Evolutionary conservation across 192 early-diverging fungal genomes (phyloP), one percentile per base, ranked within the genome.

Genomic region (Linnemannia zychae): DNA sequence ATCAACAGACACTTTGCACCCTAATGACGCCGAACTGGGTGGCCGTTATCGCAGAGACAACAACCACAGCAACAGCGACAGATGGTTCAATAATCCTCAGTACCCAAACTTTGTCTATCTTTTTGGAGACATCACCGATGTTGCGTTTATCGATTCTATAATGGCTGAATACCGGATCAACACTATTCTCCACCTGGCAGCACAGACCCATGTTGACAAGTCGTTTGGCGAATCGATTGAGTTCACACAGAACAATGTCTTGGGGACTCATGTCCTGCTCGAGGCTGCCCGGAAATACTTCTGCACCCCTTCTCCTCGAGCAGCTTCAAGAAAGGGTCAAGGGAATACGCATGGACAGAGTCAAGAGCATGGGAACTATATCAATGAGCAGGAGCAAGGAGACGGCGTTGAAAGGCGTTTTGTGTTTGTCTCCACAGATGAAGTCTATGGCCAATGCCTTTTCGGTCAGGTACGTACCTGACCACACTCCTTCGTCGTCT

Each of bases 131-230:
- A 93, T 96, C 44, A 92, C 90, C 4, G 92, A 91, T 18, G 75
- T 88, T 9, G 92, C 94, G 40, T 90, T 93, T 74, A 91, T 95
- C 70, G 86, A 89, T 49, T 91, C 90, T 65, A 85, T 95, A 46
- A 80, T 96, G 48, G 81, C 79, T 9, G 91, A 95, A 67, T 92
- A 96, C 78, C 79, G 88, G 75, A 93, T 96, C 57, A 92, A 95
- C 50, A 91, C 91, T 1, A 92, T 96, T 37, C 87, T 95, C 67
- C 96, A 96, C 81, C 89, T 96, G 60, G 96, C 96, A 1, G 95
- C 96, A 46, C 96, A 96, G 81, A 93, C 94, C 9, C 94, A 95
- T 80, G 96, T 96, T 7, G 95, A 96, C 84, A 95, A 95, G 81
- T 96, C 96, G 37, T 96, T 96, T 89, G 94, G 93, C 12, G 91